phyloP scores from a whole-genome alignment of 2,329 filamentous ascomycete genomes.

The Septoria linicola region DNA sequence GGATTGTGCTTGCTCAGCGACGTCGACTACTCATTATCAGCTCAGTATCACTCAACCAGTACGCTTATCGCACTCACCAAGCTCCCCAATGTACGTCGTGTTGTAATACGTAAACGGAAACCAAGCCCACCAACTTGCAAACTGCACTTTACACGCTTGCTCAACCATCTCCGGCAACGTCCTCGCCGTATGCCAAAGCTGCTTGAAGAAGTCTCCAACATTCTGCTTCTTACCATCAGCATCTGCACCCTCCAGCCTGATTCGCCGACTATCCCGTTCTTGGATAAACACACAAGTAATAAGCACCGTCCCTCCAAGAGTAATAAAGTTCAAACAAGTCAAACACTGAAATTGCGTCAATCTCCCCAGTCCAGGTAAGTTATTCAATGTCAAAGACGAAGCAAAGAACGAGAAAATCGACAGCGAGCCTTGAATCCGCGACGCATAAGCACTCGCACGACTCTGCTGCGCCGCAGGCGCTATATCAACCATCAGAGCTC shows the following conservation, averaged over 20 bases:
- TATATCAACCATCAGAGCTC: slow-evolving; percentile 24
- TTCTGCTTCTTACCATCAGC: slow-evolving; percentile 6
- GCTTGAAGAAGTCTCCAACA: slow-evolving; percentile 14
- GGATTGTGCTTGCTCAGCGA: neutral
- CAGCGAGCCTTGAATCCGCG: slow-evolving; percentile 20
- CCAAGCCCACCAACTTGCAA: slow-evolving; percentile 25
- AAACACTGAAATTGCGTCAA: slow-evolving; percentile 25
- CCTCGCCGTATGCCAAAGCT: slow-evolving; percentile 18
- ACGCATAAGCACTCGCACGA: slow-evolving; percentile 19
- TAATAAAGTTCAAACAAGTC: slow-evolving; percentile 23
- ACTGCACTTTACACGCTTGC: slow-evolving; percentile 21
- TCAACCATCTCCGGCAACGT: slow-evolving; percentile 18
- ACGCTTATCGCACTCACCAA: slow-evolving; percentile 16
- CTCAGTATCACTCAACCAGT: neutral
- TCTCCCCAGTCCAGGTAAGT: slow-evolving; percentile 14
- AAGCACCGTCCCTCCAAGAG: slow-evolving; percentile 20
- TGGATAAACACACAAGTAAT: slow-evolving; percentile 21
- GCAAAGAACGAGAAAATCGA: slow-evolving; percentile 26
- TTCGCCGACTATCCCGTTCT: slow-evolving; percentile 19
- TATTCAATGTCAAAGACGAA: slow-evolving; percentile 17
- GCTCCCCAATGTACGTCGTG: slow-evolving; percentile 28
- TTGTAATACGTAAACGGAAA: slow-evolving; percentile 28
- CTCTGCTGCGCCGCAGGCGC: slow-evolving; percentile 18
- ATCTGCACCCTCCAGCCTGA: neutral
- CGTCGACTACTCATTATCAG: slow-evolving; percentile 11